Percentiles rank a stretch among this genome's conserved stretches.
phyloP scores from a whole-genome alignment of 306 rosid species.

The Pterocarpus santalinus region DNA sequence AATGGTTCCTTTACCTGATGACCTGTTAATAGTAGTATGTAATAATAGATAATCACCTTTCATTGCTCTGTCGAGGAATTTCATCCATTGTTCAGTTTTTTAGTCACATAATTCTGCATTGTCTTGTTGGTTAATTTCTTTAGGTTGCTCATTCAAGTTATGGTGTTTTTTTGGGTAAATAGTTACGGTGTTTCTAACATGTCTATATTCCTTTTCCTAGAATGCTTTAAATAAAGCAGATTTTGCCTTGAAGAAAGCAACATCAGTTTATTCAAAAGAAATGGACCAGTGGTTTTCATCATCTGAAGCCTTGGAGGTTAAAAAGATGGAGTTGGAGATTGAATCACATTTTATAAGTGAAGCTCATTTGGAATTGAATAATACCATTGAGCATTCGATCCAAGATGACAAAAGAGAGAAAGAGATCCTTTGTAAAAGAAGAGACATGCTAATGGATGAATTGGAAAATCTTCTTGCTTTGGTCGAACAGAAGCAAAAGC shows the following conservation, averaged over 20 bases:
- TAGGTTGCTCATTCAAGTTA: slow-evolving; percentile 31
- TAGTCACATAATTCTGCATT: slow-evolving; percentile 11
- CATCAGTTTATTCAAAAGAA: slow-evolving; percentile 56
- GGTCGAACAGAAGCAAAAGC: slow-evolving; percentile 74
- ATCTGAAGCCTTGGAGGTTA: slow-evolving; percentile 74
- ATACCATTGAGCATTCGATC: slow-evolving; percentile 65
- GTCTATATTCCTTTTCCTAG: slow-evolving; percentile 48
- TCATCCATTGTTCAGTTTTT: not conserved
- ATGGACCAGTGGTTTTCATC: slow-evolving; percentile 67
- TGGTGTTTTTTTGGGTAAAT: not conserved
- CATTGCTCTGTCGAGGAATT: slow-evolving; percentile 19
- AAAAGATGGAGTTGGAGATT: slow-evolving; percentile 81
- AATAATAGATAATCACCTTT: slow-evolving; percentile 11
- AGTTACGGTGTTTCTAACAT: not conserved
- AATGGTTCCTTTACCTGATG: not conserved
- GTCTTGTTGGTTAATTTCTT: slow-evolving; percentile 29
- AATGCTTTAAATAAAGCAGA: slow-evolving; percentile 71
- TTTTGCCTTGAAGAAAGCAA: slow-evolving; percentile 58
- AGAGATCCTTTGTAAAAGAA: slow-evolving; percentile 66
- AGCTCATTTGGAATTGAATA: slow-evolving; percentile 61
- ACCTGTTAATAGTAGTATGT: not conserved
- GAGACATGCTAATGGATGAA: slow-evolving; percentile 58
- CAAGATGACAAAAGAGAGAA: slow-evolving; percentile 74
- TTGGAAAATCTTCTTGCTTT: slow-evolving; percentile 71
- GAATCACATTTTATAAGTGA: slow-evolving; percentile 71